These are phyloP conservation scores for Blechomonas ayalai DNA, from an alignment of 208 protist genomes.

Conservation along the genomic window DNA sequence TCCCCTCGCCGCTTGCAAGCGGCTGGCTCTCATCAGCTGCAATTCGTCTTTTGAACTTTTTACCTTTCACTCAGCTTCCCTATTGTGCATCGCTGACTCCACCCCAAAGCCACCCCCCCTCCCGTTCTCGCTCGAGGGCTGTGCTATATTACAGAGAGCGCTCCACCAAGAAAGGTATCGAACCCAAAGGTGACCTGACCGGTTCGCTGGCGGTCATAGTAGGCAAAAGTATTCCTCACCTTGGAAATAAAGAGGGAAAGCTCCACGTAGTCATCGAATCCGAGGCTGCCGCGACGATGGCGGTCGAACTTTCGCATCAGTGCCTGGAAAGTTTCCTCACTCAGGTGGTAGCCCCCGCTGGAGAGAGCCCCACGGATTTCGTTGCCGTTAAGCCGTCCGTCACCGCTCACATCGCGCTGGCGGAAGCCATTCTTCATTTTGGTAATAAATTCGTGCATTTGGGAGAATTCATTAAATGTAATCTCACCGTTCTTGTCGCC, in stretches of 20 bases:
- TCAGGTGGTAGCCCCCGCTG: slow-evolving; percentile 38
- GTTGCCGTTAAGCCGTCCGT: slow-evolving; percentile 57
- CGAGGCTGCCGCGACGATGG: slow-evolving; percentile 52
- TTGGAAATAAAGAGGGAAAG: slow-evolving; percentile 83
- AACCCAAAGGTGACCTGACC: slow-evolving; percentile 73
- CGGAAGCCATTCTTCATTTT: slow-evolving; percentile 63
- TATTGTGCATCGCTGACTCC: no score
- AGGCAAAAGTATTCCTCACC: slow-evolving; percentile 54
- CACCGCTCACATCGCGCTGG: slow-evolving; percentile 35
- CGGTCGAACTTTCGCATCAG: slow-evolving; percentile 86
- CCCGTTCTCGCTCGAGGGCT: background rate
- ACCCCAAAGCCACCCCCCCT: no score
- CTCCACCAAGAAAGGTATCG: slow-evolving; percentile 50
- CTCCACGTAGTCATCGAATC: slow-evolving; percentile 87
- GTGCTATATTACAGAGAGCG: slow-evolving; percentile 44
- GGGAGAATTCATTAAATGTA: slow-evolving; percentile 64
- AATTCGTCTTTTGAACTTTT: no score
- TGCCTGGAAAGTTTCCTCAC: slow-evolving; percentile 69
- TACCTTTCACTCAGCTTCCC: no score
- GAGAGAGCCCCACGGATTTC: slow-evolving; percentile 61
- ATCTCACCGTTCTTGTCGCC: slow-evolving; percentile 54
- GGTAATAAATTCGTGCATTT: slow-evolving; percentile 70
- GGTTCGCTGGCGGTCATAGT: slow-evolving; percentile 61
- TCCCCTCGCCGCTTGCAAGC: no score
- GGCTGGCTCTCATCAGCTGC: no score